Percentiles rank a stretch among this genome's conserved stretches.
Conservation (phyloP, 768 basidiomycete species). For the Boletus rufocinnamomeus region DNA sequence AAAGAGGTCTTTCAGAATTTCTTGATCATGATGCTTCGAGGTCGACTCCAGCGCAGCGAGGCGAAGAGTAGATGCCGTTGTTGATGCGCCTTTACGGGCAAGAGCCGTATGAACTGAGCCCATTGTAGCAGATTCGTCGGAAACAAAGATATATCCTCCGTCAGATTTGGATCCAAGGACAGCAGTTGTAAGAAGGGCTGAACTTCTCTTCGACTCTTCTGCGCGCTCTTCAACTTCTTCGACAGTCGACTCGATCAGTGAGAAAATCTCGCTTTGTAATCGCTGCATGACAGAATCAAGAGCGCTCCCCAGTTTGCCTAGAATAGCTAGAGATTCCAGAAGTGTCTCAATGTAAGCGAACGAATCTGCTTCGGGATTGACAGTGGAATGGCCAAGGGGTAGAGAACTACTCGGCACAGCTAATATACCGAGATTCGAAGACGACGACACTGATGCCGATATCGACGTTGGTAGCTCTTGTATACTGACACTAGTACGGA, state of each 20-base stretch:
- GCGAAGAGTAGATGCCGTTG: slow-evolving; percentile 59
- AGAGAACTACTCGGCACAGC: slow-evolving; percentile 21
- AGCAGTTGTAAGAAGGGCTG: slow-evolving; percentile 37
- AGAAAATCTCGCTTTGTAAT: slow-evolving; percentile 78
- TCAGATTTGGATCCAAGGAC: slow-evolving; percentile 47
- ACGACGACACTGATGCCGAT: slow-evolving; percentile 27
- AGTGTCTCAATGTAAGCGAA: slow-evolving; percentile 92
- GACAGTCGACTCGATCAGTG: slow-evolving; percentile 81
- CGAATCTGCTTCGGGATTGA: slow-evolving; percentile 89
- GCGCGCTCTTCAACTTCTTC: slow-evolving; percentile 91
- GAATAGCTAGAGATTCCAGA: slow-evolving; percentile 87
- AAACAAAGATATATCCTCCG: slow-evolving; percentile 52
- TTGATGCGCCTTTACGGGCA: slow-evolving; percentile 21
- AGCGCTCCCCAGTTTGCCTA: slow-evolving; percentile 84
- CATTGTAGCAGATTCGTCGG: slow-evolving; percentile 21
- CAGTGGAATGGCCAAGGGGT: slow-evolving; percentile 27
- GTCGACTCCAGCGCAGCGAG: slow-evolving; percentile 74
- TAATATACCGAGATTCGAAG: slow-evolving; percentile 26
- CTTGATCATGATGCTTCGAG: slow-evolving; percentile 73
- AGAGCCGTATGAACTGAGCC: slow-evolving; percentile 30
- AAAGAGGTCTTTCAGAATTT: slow-evolving; percentile 87
- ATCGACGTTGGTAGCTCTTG: slow-evolving; percentile 26
- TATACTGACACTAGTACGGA: slow-evolving; percentile 21
- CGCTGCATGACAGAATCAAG: slow-evolving; percentile 85
- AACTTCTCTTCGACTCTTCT: slow-evolving; percentile 67